A percentile compares a stretch with the other conserved stretches of the same genome.
Evolutionary conservation across 495 filamentous ascomycete species (phyloP).

Genomic region (Pseudotulostoma volvatum): DNA sequence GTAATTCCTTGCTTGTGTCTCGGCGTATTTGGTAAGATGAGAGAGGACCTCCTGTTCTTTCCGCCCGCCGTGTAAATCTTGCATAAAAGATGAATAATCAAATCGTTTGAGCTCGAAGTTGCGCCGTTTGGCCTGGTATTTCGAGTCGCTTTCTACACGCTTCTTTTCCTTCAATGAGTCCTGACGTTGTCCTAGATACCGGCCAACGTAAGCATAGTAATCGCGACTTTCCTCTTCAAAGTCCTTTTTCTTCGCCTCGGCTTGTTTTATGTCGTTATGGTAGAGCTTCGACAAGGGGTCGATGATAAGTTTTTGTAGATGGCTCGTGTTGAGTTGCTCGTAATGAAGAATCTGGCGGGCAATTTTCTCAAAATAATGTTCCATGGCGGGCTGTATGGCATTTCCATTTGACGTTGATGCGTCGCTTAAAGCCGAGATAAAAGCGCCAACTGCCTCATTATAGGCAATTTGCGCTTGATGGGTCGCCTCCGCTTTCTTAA

Average conservation of each 20-base stretch:
- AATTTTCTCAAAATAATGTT: slow-evolving; percentile 97
- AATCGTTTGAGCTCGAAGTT: slow-evolving; percentile 96
- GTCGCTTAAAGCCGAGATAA: slow-evolving; percentile 78
- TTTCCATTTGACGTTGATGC: slow-evolving; percentile 83
- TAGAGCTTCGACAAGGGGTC: slow-evolving; percentile 87
- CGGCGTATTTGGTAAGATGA: slow-evolving; percentile 86
- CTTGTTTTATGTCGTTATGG: slow-evolving; percentile 92
- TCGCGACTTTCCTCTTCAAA: slow-evolving; percentile 98
- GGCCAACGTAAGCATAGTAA: slow-evolving; percentile 87
- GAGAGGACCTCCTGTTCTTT: slow-evolving; percentile 97
- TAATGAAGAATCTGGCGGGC: slow-evolving; percentile 78
- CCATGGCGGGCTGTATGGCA: slow-evolving; percentile 84
- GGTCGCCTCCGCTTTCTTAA: slow-evolving; percentile 79
- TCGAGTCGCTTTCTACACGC: slow-evolving; percentile 79
- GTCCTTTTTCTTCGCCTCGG: slow-evolving; percentile 89
- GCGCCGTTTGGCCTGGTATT: slow-evolving; percentile 85
- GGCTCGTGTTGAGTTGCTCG: slow-evolving; percentile 65
- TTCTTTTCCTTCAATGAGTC: slow-evolving; percentile 97
- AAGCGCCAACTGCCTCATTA: slow-evolving; percentile 66
- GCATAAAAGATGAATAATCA: slow-evolving; percentile 98
- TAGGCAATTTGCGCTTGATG: slow-evolving; percentile 62
- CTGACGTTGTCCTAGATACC: slow-evolving; percentile 87
- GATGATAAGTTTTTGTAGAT: slow-evolving; percentile 83
- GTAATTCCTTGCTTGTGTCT: slow-evolving; percentile 74
- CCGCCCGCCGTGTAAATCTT: slow-evolving; percentile 89